Percentiles rank a stretch among this genome's conserved stretches.
Conservation (phyloP, 148 eudicot genomes). For the Fagopyrum tataricum region DNA sequence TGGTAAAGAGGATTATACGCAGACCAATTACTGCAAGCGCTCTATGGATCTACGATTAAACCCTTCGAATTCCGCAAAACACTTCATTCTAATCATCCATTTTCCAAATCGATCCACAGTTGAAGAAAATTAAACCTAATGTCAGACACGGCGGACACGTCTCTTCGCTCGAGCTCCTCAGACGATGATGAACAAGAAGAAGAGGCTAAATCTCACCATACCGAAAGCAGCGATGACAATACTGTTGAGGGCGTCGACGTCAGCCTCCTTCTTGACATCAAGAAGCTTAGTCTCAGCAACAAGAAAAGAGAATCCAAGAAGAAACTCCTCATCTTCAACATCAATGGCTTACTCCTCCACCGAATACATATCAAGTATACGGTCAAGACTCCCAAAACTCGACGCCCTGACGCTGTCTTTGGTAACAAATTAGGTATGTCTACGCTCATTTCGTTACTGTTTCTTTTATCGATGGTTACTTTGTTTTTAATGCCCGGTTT, state of each 20-base stretch:
- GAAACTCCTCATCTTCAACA: not conserved
- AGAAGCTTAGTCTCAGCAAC: not conserved
- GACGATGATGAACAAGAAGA: not conserved
- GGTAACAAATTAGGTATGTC: not conserved
- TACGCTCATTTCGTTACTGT: not conserved
- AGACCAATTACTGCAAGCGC: too few relatives aligned
- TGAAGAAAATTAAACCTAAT: not conserved
- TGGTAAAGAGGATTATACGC: too few relatives aligned
- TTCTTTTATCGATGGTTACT: not conserved
- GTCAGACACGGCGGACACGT: not conserved
- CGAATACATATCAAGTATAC: not conserved
- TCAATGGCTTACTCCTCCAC: slow-evolving; percentile 6
- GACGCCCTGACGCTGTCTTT: not conserved
- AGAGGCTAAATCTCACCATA: not conserved
- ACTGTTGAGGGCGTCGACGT: not conserved
- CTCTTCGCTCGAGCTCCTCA: not conserved
- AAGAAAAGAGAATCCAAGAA: not conserved
- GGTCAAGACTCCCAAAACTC: not conserved
- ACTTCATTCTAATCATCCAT: too few relatives aligned
- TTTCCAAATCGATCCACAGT: not conserved
- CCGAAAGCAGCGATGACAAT: too few relatives aligned
- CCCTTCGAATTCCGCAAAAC: not conserved
- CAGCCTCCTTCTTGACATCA: not conserved
- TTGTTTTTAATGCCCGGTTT: not conserved
- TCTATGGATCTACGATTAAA: too few relatives aligned